These are phyloP conservation scores for Phytophthora capsici DNA, from an alignment of 352 stramenopile species.

Conservation along the genomic window DNA sequence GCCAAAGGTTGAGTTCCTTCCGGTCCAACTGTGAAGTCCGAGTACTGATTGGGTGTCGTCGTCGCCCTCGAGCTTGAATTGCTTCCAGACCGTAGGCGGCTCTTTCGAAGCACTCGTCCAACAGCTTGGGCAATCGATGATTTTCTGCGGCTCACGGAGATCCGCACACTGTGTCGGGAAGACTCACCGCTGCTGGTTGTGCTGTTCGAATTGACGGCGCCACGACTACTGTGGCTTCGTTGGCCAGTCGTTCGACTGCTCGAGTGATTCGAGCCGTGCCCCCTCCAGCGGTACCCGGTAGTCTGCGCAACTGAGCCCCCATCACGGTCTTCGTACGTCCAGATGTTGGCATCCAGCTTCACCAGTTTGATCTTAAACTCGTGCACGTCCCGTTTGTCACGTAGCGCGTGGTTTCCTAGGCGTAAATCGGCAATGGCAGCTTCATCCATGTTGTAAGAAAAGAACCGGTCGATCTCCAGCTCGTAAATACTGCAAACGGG, in stretches of 20 bases:
- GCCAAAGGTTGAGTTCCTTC: conserved; percentile 27
- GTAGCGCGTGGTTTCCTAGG: conserved; percentile 56
- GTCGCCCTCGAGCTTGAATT: conserved; percentile 36
- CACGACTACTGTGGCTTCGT: conserved; percentile 40
- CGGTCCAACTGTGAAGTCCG: conserved; percentile 37
- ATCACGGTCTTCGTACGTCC: conserved; percentile 60
- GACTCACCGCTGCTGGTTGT: conserved; percentile 43
- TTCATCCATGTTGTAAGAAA: conserved; percentile 72
- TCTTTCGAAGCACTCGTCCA: conserved; percentile 43
- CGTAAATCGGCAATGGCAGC: conserved; percentile 49
- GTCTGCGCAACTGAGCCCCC: conserved; percentile 27
- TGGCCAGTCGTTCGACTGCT: conserved; percentile 32
- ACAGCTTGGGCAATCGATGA: conserved; percentile 45
- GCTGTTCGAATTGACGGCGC: conserved; percentile 38
- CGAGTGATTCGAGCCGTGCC: conserved; percentile 39
- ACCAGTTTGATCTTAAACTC: conserved; percentile 79
- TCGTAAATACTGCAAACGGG: conserved; percentile 77
- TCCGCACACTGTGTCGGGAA: conserved; percentile 36
- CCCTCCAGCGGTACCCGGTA: conserved; percentile 30
- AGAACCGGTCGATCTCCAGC: conserved; percentile 78
- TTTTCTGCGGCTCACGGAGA: conserved; percentile 34
- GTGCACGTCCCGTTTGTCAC: conserved; percentile 65
- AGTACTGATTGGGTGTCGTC: conserved; percentile 43
- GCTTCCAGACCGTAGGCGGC: conserved; percentile 34
- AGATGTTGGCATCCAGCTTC: conserved; percentile 82